Evolutionary conservation across 305 asterid genomes (phyloP), one percentile per base, ranked within the genome.

Genomic region (Fraxinus ornus): DNA sequence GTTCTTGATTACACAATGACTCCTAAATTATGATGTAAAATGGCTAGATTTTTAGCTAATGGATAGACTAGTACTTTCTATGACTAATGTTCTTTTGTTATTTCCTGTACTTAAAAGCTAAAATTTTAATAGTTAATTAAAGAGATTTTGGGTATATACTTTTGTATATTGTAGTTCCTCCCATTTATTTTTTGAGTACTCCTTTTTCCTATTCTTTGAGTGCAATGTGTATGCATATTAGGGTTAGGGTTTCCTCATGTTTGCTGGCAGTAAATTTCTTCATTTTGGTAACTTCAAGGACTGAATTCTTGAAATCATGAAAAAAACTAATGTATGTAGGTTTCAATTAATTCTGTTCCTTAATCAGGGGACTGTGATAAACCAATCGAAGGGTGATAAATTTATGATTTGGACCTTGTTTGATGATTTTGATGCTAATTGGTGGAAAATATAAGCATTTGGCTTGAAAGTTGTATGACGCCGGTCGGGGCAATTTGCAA

Each of bases 231-330:
- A 83, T 84, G 86, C 80, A 79, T 33, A 79, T 78, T 86, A 82
- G 87, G 89, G 88, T 90, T 90, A 87, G 90, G 93, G 90, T 88
- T 90, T 88, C 26, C 75, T 86, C 39, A 28, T 30, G 39, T 15
- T 70, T 28, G 41, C 22, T 70, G 21, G 75, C 9, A 24, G 75
- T 12, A 32, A 15, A 28, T 70, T 68, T 70, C 75, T 70, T 70
- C 75, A 30, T 30, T 6, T 3, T 70, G 22, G 75, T 68, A 70
- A 70, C 37, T 30, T 66, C 35, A 66, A 24, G 21, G n/a, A 22
- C 19, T 30, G 39, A 70, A 70, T 30, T 70, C 12, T 30, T 13
- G 75, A 32, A 30, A 30, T 70, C 75, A 30, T 30, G 39, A 15
- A 28, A 41, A 37, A 37, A 12, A 39, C 22, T 30, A 70, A 26